These are phyloP conservation scores for Ophiocordyceps australis DNA, from an alignment of 2,329 filamentous ascomycete species.

Conservation along the genomic window DNA sequence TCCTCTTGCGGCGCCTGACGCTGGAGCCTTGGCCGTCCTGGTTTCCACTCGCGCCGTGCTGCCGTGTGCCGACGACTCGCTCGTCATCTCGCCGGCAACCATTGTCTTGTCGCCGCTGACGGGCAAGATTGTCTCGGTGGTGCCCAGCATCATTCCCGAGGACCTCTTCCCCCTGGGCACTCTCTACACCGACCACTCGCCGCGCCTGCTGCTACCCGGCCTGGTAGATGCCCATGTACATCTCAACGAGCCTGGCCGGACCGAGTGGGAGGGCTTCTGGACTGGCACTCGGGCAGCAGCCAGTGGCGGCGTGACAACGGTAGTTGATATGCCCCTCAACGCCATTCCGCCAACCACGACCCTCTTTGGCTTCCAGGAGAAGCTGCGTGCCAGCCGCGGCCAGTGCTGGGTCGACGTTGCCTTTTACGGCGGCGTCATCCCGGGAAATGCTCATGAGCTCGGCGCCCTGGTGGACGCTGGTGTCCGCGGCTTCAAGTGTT, in stretches of 20 bases:
- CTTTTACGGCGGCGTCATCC: constrained; percentile 90
- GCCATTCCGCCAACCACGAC: constrained; percentile 94
- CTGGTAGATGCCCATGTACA: constrained; percentile 95
- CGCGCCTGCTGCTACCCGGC: constrained; percentile 71
- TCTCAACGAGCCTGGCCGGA: constrained; percentile 88
- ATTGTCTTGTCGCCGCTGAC: constrained; percentile 60
- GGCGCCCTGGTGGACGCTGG: constrained; percentile 67
- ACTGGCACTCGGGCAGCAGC: constrained; percentile 88
- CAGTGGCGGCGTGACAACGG: constrained; percentile 89
- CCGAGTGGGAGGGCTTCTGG: constrained; percentile 97
- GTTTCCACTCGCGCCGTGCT: constrained; percentile 73
- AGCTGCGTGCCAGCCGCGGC: constrained; percentile 64
- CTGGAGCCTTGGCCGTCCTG: constrained; percentile 46
- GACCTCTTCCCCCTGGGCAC: constrained; percentile 55
- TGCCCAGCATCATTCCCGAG: constrained; percentile 55
- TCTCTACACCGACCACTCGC: constrained; percentile 68
- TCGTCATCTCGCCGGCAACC: constrained; percentile 60
- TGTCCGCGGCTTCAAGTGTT: constrained; percentile 92
- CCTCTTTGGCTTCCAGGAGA: constrained; percentile 62
- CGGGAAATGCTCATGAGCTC: constrained; percentile 68
- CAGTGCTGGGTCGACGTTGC: constrained; percentile 99
- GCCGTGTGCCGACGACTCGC: constrained; percentile 43
- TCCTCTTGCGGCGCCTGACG: constrained; percentile 7
- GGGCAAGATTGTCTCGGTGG: constrained; percentile 70
- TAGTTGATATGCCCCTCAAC: constrained; percentile 95